Percentiles rank a stretch among this genome's conserved stretches.
phyloP scores from a whole-genome alignment of 441 rosid genomes.

The Corymbia citriodora region DNA sequence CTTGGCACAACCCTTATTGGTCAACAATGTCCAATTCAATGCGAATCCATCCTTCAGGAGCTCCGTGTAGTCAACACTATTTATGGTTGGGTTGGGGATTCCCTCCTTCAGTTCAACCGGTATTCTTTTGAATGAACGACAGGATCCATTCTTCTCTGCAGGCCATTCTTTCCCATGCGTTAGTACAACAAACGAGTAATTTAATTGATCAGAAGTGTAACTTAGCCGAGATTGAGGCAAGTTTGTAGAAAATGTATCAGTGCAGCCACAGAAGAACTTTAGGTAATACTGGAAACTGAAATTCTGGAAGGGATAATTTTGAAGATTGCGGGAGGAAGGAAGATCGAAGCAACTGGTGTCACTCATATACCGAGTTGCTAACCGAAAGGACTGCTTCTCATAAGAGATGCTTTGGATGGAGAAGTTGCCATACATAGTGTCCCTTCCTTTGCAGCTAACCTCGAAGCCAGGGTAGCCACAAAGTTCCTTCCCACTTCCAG shows the following conservation, averaged over 20 bases:
- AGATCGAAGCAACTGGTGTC: background rate
- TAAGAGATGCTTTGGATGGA: background rate
- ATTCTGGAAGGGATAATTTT: fast-evolving
- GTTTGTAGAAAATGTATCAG: background rate
- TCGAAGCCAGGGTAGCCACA: background rate
- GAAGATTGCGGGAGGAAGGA: fast-evolving
- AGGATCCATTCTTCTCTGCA: fast-evolving
- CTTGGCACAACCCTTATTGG: constrained; percentile 29
- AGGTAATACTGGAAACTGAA: background rate
- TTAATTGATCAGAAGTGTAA: background rate
- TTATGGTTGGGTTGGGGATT: background rate
- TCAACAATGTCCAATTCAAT: constrained; percentile 25
- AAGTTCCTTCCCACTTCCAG: background rate
- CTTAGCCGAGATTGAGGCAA: background rate
- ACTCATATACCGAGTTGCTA: fast-evolving
- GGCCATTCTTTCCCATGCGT: fast-evolving
- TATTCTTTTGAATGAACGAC: fast-evolving
- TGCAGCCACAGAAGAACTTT: background rate
- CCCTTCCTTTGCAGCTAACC: background rate
- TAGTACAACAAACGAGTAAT: fast-evolving
- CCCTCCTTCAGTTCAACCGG: background rate
- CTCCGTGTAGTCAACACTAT: constrained; percentile 4
- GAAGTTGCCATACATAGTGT: background rate
- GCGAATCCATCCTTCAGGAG: constrained; percentile 42
- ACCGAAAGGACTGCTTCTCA: fast-evolving